Base-by-base conservation (phyloP, 768 basidiomycete genomes). In the Coprinopsis strossmayeri region DNA sequence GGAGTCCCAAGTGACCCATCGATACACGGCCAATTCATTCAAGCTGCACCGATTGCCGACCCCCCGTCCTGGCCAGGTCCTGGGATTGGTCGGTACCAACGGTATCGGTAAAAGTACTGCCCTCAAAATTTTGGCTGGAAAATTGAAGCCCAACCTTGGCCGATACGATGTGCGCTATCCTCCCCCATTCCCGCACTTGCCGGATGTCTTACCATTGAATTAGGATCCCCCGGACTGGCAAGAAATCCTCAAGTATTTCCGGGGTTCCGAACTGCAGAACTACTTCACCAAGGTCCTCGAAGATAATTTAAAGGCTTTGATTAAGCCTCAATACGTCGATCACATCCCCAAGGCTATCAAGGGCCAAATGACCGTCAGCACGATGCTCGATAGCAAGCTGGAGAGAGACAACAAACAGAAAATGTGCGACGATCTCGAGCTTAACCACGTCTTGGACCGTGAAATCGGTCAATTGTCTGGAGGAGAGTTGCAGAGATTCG, bases 91-190 rank as follows among this genome's bases (percentile, higher is more conserved):
- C 17, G 96, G 96, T 26, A 97, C 95, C 0, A 99, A 99, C 68
- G 96, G 96, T 82, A 99, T 98, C 56, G 96, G 96, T 47, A 99
- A 99, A 74, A 93, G 90, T 57, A 99, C 96, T 0, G 96, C 96
- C 3, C 73, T 99, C 49, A 98, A 98, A 69, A 88, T 99, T 51
- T 71, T 99, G 25, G 92, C 93, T 13, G 96, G 96, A 44, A 98
- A 97, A 66, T 77, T 95, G 51, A 99, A 99, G 68, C 95, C 96
- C 5, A 99, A 99, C 68, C 77, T 99, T 46, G 96, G 96, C 7
- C 82, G 89, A 56, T 99, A 96, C 64, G 96, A 98, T 62, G 90
- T 91, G 60, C 56, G 86, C 68, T 25, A 39, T 41, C 48, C 18
- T 42, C 32, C 41, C 40, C 27, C 47, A 23, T 20, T 41, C 28